These are phyloP conservation scores for Phaeosphaeriaceae sp. DNA, from an alignment of 2,329 filamentous ascomycete species.

Conservation along the genomic window DNA sequence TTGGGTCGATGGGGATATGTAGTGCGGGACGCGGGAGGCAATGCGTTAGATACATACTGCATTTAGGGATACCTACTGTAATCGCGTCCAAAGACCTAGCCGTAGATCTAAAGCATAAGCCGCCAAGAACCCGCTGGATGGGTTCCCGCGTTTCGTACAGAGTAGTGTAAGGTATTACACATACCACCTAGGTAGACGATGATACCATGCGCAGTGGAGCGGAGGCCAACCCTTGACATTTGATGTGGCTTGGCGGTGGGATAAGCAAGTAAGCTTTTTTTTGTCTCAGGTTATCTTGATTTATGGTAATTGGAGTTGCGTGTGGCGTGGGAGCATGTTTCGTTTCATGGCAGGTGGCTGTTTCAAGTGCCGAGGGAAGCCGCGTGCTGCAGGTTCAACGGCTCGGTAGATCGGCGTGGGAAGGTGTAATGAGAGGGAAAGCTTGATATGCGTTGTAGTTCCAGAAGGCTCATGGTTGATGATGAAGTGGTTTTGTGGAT, in stretches of 20 bases:
- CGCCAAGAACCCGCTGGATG: no score
- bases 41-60: no score
- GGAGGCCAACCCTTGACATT: not conserved
- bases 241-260: not conserved
- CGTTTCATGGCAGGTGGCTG: conserved; percentile 20
- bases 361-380: conserved; percentile 24
- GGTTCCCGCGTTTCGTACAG: no score
- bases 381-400: conserved; percentile 16
- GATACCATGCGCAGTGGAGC: no score
- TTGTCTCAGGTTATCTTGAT: not conserved
- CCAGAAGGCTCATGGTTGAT: conserved; percentile 2
- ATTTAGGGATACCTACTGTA: no score
- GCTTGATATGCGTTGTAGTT: conserved; percentile 19
- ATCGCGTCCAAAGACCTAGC: no score
- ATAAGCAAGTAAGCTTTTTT: not conserved
- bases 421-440: conserved; percentile 27
- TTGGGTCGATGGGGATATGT: no score
- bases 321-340: conserved; percentile 9
- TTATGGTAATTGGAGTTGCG: not conserved
- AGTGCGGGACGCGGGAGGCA: no score
- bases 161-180: no score
- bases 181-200: no score
- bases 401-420: conserved; percentile 5
- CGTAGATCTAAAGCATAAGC: no score
- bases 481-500: not conserved